Base-by-base conservation (phyloP, 1,284 basidiomycete species). In the Athelia sp. region DNA sequence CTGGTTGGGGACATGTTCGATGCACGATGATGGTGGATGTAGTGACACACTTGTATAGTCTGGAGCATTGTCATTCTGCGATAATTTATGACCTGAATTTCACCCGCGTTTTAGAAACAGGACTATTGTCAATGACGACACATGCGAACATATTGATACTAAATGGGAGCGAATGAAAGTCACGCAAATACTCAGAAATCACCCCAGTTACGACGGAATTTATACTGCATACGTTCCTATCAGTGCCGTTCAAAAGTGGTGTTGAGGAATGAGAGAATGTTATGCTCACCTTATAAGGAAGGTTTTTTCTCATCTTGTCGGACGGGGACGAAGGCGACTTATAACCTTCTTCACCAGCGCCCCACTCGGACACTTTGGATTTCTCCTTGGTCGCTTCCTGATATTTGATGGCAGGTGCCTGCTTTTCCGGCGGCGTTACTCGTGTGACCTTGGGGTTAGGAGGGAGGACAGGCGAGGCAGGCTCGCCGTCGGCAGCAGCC, bases 1-100 rank as follows among this genome's bases (percentile, higher is more conserved):
- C 67, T 98, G 38, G 70, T 88, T 64, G 76, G 81, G 44, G 94
- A 98, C 67, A 85, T 98, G 71, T 98, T 98, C 62, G 92, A 95
- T 53, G 81, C 81, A 50, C 73, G 80, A 53, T 75, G 17, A 23
- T n/a, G 4, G 26, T 6, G 6, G 26, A 29, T 29, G 26, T 29
- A 29, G 13, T 29, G 26, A 29, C 13, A 29, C 26, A 29, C 26
- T 29, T 29, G 26, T 29, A 29, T 29, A 29, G 26, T 4, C 26
- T 29, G 26, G 6, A 29, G 26, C 26, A 29, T 29, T 29, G 26
- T 4, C 26, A 29, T 29, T 29, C n/a, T 29, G 13, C 26, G 13
- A 13, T 29, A 29, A 29, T 29, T 29, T 29, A 29, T 29, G 26
- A 29, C 26, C 26, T 29, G 26, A 4, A 29, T 6, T 29, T 29